These are phyloP conservation scores for Musa itinerans DNA, from an alignment of 176 grass and related monocot species.

Conservation along the genomic window DNA sequence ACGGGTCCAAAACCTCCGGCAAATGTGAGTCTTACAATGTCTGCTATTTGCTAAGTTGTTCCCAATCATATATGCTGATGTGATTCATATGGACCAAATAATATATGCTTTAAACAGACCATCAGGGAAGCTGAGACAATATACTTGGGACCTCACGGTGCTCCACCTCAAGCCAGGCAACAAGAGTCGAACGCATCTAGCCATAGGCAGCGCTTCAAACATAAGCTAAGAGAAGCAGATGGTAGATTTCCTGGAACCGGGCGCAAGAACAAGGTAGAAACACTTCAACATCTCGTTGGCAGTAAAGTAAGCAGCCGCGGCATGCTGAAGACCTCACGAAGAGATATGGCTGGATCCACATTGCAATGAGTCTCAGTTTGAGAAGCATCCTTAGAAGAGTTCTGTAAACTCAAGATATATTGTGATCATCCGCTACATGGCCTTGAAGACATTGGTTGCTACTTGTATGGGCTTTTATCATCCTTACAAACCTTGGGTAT, in stretches of 20 bases:
- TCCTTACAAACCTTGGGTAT: too few species aligned
- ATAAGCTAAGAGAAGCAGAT: slow-evolving; percentile 56
- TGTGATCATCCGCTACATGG: too few species aligned
- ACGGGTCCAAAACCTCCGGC: slow-evolving; percentile 47
- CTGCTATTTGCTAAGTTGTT: background rate
- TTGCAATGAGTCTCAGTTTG: slow-evolving; percentile 77
- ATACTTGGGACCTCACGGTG: slow-evolving; percentile 85
- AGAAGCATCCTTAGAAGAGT: slow-evolving; percentile 34
- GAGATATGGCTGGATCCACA: slow-evolving; percentile 39
- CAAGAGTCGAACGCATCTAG: slow-evolving; percentile 31
- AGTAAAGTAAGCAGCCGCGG: slow-evolving; percentile 21
- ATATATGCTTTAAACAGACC: slow-evolving; percentile 13
- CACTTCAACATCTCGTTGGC: slow-evolving; percentile 42
- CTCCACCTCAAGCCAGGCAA: slow-evolving; percentile 56
- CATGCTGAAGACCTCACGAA: slow-evolving; percentile 45
- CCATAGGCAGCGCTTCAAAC: slow-evolving; percentile 40
- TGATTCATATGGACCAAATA: too few species aligned
- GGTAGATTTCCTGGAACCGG: slow-evolving; percentile 37
- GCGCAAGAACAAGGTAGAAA: slow-evolving; percentile 37
- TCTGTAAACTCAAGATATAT: background rate
- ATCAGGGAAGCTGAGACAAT: slow-evolving; percentile 65
- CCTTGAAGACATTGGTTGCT: too few species aligned
- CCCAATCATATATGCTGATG: background rate
- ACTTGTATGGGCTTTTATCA: too few species aligned
- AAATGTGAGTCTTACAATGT: slow-evolving; percentile 26